These are phyloP conservation scores for Taphrina populina DNA, from an alignment of 1,139 yeast species.

Conservation along the genomic window DNA sequence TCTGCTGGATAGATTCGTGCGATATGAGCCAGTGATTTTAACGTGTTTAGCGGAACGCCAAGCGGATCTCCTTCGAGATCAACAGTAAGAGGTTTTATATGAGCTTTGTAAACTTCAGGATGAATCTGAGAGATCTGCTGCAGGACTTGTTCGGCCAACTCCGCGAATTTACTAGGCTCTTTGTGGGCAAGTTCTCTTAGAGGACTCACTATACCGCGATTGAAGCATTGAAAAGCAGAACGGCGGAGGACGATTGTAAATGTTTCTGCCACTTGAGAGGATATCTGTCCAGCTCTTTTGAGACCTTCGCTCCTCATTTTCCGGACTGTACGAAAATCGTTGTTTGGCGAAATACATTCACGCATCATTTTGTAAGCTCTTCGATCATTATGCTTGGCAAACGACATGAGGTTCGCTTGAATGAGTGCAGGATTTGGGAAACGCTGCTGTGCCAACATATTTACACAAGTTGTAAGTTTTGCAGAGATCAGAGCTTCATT, in stretches of 20 bases:
- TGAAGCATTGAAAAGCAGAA: conserved; percentile 61
- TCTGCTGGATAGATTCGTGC: conserved; percentile 53
- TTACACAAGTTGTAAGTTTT: conserved; percentile 58
- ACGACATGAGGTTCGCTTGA: conserved; percentile 53
- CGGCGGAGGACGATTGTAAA: conserved; percentile 62
- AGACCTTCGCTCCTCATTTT: conserved; percentile 64
- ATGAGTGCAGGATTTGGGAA: conserved; percentile 59
- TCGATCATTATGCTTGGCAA: conserved; percentile 57
- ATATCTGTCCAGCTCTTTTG: conserved; percentile 39
- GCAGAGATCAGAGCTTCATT: conserved; percentile 40
- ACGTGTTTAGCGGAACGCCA: conserved; percentile 44
- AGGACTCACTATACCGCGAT: conserved; percentile 61
- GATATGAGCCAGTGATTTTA: conserved; percentile 64
- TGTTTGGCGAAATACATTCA: conserved; percentile 56
- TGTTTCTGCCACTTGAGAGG: conserved; percentile 39
- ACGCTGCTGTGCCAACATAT: conserved; percentile 60
- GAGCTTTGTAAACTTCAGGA: conserved; percentile 66
- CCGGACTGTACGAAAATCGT: conserved; percentile 60
- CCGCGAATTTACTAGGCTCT: conserved; percentile 1
- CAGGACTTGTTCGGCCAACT: conserved; percentile 54
- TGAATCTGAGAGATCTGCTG: conserved; percentile 60
- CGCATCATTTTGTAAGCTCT: conserved; percentile 59
- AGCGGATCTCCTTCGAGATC: conserved; percentile 1
- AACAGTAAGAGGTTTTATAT: conserved; percentile 55
- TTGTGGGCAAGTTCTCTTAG: conserved; percentile 48